A percentile compares a stretch with the other conserved stretches of the same genome.
These are phyloP conservation scores for Anthoceros angustus DNA, from an alignment of 225 moss, liverwort and hornwort genomes.

Conservation along the genomic window DNA sequence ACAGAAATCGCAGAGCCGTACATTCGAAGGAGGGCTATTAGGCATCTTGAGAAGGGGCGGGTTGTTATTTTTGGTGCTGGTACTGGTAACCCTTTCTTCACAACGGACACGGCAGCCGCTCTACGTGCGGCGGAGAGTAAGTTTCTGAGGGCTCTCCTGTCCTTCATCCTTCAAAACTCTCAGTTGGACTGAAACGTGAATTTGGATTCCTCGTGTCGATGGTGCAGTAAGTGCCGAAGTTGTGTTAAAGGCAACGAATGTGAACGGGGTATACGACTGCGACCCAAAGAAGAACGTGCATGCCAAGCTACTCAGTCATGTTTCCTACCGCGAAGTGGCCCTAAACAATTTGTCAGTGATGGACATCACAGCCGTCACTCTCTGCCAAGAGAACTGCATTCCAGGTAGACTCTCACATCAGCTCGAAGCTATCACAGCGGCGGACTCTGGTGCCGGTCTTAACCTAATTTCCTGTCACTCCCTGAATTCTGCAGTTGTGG, in stretches of 20 bases:
- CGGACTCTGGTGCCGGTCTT: no score
- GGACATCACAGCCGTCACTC: conserved; percentile 89
- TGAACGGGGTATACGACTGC: conserved; percentile 76
- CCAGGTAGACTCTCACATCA: conserved; percentile 31
- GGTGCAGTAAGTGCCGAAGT: conserved; percentile 79
- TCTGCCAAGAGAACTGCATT: conserved; percentile 84
- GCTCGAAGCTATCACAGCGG: not conserved
- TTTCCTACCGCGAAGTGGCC: conserved; percentile 77
- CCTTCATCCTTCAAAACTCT: not conserved
- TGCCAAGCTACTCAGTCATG: conserved; percentile 59
- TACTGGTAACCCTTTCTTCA: conserved; percentile 93
- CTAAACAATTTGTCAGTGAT: conserved; percentile 71
- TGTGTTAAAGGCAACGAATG: conserved; percentile 83
- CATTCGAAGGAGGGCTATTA: conserved; percentile 74
- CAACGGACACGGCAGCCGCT: conserved; percentile 89
- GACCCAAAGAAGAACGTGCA: conserved; percentile 67
- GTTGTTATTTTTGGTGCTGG: conserved; percentile 96
- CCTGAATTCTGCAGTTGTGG: conserved; percentile 46
- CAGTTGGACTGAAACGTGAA: not conserved
- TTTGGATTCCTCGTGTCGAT: not conserved
- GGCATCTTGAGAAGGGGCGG: conserved; percentile 84
- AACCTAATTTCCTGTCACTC: not conserved
- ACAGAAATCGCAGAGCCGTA: conserved; percentile 91
- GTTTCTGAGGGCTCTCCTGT: conserved; percentile 8
- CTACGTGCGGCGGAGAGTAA: conserved; percentile 92